Evolutionary conservation across 208 protist genomes (phyloP), one percentile per base, ranked within the genome.

Genomic region (Leishmania arabica): DNA sequence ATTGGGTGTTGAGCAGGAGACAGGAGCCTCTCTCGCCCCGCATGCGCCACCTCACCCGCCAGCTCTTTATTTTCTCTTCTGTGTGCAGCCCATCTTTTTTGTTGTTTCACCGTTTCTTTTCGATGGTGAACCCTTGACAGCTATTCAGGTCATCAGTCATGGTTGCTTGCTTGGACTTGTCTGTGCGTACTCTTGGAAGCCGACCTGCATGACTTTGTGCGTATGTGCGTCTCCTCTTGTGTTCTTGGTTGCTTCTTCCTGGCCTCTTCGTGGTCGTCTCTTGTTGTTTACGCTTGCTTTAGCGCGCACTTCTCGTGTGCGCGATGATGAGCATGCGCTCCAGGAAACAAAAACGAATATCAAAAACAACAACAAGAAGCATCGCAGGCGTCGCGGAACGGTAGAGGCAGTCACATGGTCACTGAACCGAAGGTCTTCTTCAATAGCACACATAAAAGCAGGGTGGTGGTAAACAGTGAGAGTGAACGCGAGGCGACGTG

Each of bases 161-260:
- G 8, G 5, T 62, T 13, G n/a, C 8, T 42, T 62, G 4, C 53
- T 77, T 17, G 19, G 34, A 11, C 37, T 47, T 19, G n/a, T 24
- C 53, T n/a, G 34, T 37, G 11, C 47, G 7, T 53, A 9, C 19
- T 76, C 72, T 76, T 76, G 40, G 72, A 60, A 76, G 19, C 47
- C 34, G n/a, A 60, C 21, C 5, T 34, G 37, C 45, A 15, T 72
- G 15, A 21, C 21, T 74, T 47, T 77, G 24, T 84, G 51, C 31
- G 66, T 49, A 64, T 75, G 34, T n/a, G 69, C 74, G 60, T 75
- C 79, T 76, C 58, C 53, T 79, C 31, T 66, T 58, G 9, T 40
- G 24, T 31, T 11, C 31, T 17, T 21, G n/a, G 31, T 17, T 19
- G 8, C 13, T 5, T 19, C 31, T 42, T 15, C 31, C 62, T 5